A percentile compares a stretch with the other conserved stretches of the same genome.
These are phyloP conservation scores for Gnetum montanum DNA, from an alignment of 75 land plant genomes.

Conservation along the genomic window DNA sequence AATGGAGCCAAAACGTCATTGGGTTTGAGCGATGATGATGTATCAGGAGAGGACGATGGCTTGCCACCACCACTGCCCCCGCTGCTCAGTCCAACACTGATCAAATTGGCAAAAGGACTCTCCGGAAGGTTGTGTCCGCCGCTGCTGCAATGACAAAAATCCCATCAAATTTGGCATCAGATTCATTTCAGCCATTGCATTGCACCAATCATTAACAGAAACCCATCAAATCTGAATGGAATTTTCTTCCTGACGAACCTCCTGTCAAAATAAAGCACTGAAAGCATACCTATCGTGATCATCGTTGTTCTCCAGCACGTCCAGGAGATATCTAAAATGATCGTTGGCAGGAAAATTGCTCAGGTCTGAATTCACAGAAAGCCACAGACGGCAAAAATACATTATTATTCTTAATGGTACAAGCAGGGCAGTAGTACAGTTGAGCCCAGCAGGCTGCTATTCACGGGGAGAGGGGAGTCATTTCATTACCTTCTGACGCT, in stretches of 20 bases:
- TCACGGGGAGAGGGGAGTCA: too few relatives aligned
- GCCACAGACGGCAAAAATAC: neutral
- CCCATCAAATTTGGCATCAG: too few relatives aligned
- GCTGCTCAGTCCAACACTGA: too few relatives aligned
- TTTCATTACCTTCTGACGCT: slow-evolving; percentile 2
- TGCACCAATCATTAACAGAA: too few relatives aligned
- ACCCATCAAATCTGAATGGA: too few relatives aligned
- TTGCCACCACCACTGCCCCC: neutral
- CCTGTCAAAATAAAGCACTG: too few relatives aligned
- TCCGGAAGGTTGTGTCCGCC: slow-evolving; percentile 7
- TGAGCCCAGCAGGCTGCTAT: too few relatives aligned
- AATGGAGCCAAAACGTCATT: too few relatives aligned
- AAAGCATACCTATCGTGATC: slow-evolving; percentile 4
- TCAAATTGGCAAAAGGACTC: slow-evolving; percentile 5
- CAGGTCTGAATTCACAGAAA: neutral
- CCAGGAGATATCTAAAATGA: slow-evolving; percentile 7
- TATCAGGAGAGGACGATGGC: neutral
- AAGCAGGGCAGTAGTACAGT: too few relatives aligned
- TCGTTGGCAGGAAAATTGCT: neutral
- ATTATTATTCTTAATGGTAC: neutral
- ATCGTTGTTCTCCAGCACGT: slow-evolving; percentile 2
- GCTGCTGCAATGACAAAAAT: neutral
- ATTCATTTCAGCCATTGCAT: too few relatives aligned
- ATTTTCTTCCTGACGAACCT: too few relatives aligned
- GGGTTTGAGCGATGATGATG: neutral